Percentiles rank a stretch among this genome's conserved stretches.
These are phyloP conservation scores for Metschnikowia borealis DNA, from an alignment of 805 yeast genomes.

Conservation along the genomic window DNA sequence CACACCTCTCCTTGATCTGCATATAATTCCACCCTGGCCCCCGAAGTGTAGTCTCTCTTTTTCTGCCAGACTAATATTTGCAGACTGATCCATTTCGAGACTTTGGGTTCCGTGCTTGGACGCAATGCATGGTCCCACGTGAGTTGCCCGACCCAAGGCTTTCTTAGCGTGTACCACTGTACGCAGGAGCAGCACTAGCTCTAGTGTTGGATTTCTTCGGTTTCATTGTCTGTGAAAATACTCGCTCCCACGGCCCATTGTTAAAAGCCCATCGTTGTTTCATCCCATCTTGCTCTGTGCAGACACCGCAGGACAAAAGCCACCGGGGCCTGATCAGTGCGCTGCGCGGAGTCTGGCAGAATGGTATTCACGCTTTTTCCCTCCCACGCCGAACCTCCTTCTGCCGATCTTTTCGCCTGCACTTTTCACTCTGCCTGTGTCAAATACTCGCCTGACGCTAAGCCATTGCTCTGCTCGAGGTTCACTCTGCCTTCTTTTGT, in stretches of 20 bases:
- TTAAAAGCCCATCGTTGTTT: background rate
- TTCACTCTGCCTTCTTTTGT: background rate
- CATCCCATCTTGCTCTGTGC: background rate
- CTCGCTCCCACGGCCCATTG: background rate
- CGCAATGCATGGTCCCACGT: too few species aligned
- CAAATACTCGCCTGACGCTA: background rate
- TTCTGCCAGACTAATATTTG: too few species aligned
- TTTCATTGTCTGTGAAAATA: background rate
- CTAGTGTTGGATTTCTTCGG: background rate
- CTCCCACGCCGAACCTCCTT: background rate
- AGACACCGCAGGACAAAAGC: conserved; percentile 4
- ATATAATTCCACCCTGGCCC: too few species aligned
- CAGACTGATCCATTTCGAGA: too few species aligned
- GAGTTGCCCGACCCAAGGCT: too few species aligned
- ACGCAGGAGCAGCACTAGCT: too few species aligned
- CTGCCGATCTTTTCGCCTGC: background rate
- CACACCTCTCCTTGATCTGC: too few species aligned
- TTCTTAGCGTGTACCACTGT: too few species aligned
- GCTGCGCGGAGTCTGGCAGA: conserved; percentile 2
- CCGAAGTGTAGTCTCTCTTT: too few species aligned
- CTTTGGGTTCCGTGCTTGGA: too few species aligned
- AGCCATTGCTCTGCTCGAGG: background rate
- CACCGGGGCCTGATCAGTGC: conserved; percentile 6
- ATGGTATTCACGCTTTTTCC: background rate
- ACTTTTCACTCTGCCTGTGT: background rate